Evolutionary conservation across 805 yeast species (phyloP).

Genomic region (Torulaspora microellipsoides): DNA sequence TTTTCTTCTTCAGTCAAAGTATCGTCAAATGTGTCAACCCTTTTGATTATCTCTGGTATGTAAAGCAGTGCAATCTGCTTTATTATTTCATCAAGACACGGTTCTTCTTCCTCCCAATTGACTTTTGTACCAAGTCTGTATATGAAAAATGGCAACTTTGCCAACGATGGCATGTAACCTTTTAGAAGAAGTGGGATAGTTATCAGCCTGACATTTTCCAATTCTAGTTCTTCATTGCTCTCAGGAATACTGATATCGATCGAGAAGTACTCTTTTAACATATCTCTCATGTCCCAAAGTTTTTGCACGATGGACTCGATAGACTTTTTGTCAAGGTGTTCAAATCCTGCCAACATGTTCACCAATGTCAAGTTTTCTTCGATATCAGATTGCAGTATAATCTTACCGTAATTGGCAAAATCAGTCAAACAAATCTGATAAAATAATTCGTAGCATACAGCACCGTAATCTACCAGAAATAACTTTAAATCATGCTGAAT

Average conservation of each 20-base stretch:
- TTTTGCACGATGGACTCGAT: conserved; percentile 26
- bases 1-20: conserved; percentile 24
- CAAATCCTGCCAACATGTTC: conserved; percentile 18
- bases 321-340: conserved; percentile 16
- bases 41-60: conserved; percentile 52
- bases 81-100: conserved; percentile 62
- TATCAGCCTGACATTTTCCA: conserved; percentile 36
- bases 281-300: conserved; percentile 55
- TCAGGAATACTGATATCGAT: conserved; percentile 38
- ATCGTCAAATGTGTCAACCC: conserved; percentile 14
- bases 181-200: conserved; percentile 66
- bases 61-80: conserved; percentile 68
- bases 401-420: conserved; percentile 74
- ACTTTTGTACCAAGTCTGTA: conserved; percentile 55
- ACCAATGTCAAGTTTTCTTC: conserved; percentile 14
- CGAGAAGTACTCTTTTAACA: conserved; percentile 78
- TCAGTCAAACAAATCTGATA: conserved; percentile 77
- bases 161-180: conserved; percentile 56
- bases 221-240: conserved; percentile 22
- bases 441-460: conserved; percentile 61
- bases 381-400: conserved; percentile 35
- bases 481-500: conserved; percentile 78
- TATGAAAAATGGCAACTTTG: conserved; percentile 63
- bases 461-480: conserved; percentile 74
- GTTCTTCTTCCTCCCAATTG: conserved; percentile 62